Evolutionary conservation across 345 rosid genomes (phyloP).

Genomic region (Trapa bicornis): DNA sequence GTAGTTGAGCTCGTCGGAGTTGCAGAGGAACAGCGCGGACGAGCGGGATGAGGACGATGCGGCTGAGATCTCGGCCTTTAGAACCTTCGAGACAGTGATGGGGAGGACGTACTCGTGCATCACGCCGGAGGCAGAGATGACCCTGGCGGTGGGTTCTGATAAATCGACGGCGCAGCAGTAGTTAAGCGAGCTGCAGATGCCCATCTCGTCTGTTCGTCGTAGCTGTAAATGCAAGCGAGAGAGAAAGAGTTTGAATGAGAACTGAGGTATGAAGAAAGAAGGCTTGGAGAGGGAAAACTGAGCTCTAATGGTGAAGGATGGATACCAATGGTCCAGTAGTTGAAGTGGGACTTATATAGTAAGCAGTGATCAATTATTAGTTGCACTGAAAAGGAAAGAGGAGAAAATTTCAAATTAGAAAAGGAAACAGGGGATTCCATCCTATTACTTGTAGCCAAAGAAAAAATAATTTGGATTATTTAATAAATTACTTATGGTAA

Average conservation of each 20-base stretch:
- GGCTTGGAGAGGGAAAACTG: background rate
- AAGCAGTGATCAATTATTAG: too few species aligned
- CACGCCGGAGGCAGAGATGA: constrained; percentile 14
- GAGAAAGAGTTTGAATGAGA: background rate
- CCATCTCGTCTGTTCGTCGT: constrained; percentile 1
- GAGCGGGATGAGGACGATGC: constrained; percentile 7
- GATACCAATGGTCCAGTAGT: too few species aligned
- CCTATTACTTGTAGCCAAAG: too few species aligned
- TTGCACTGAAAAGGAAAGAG: too few species aligned
- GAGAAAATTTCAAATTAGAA: too few species aligned
- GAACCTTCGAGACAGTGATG: constrained; percentile 14
- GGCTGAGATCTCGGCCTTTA: constrained; percentile 6
- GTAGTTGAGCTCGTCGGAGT: constrained; percentile 18
- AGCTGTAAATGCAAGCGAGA: background rate
- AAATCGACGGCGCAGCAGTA: background rate
- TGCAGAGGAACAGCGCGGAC: constrained; percentile 13
- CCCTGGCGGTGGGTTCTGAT: constrained; percentile 7
- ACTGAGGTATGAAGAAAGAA: background rate
- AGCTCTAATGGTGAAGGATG: constrained; percentile 1
- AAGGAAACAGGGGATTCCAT: too few species aligned
- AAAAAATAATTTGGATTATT: too few species aligned
- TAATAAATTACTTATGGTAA: too few species aligned
- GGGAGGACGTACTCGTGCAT: constrained; percentile 16
- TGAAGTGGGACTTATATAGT: too few species aligned
- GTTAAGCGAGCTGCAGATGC: constrained; percentile 8